Evolutionary conservation across 148 eudicot genomes (phyloP), one percentile per base, ranked within the genome.

Genomic region (Cornus kousa): DNA sequence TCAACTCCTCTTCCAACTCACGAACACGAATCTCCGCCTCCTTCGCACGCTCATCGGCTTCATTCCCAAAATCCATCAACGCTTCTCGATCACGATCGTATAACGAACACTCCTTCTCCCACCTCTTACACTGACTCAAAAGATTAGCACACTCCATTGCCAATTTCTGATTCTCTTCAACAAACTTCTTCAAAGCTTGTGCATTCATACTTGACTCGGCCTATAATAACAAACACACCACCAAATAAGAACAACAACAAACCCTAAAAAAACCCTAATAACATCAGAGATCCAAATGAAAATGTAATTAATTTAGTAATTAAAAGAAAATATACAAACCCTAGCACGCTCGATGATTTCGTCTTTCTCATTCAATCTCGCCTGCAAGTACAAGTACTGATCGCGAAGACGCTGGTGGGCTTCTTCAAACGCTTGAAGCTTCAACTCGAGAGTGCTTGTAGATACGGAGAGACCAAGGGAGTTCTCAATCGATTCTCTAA

Each of bases 31-130:
- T 33, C 81, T 93, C 98, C 3, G 95, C 95, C 74, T 89, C 89
- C 83, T 87, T 89, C 0, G 99, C 98, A 32, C 93, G 86, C 79
- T 89, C 91, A 83, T 96, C 98, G 0, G 93, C 95, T 85, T 96
- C 99, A 69, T 96, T 90, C 8, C 94, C 98, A 33, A 94, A 96
- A 80, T 94, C 99, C 99, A 94, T 94, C 80, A 96, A 82, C 7
- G 91, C 98, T 78, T 94, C 97, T 0, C 98, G 87, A 74, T 96
- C 99, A 3, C 78, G 90, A 77, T 94, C 97, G 32, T 96, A 96
- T 35, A 96, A 85, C 5, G 88, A 75, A 72, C 97, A 92, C 87
- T 96, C 99, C 20, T 82, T 85, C 93, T 96, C 95, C 95, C 83
- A 92, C 67, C 72, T 90, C 64, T 83, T 76, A 78, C 91, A 88